Conservation (phyloP, 805 yeast species). For the Ogataea dorogensis region DNA sequence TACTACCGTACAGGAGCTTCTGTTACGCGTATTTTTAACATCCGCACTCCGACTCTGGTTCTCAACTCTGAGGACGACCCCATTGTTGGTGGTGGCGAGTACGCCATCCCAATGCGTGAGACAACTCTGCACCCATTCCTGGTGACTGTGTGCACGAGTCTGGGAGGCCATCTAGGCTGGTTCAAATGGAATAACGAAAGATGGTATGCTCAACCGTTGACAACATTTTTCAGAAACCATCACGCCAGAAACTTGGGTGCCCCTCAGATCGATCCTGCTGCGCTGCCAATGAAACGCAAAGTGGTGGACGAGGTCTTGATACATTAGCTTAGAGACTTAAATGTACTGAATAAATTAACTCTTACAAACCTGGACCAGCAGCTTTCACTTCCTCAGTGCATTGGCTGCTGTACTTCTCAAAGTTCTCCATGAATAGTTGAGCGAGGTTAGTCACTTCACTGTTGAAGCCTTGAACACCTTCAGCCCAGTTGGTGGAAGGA, state of each 20-base stretch:
- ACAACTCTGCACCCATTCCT: slow-evolving; percentile 57
- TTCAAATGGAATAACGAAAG: slow-evolving; percentile 57
- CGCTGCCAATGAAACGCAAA: slow-evolving; percentile 16
- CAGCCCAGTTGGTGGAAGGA: slow-evolving; percentile 81
- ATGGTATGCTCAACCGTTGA: slow-evolving; percentile 61
- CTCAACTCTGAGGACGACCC: slow-evolving; percentile 77
- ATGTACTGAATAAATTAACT: slow-evolving; percentile 4
- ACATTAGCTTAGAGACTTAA: slow-evolving; percentile 16
- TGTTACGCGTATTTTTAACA: slow-evolving; percentile 44
- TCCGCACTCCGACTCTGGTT: slow-evolving; percentile 62
- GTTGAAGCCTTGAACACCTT: slow-evolving; percentile 50
- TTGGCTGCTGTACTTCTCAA: slow-evolving; percentile 75
- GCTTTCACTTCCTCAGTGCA: slow-evolving; percentile 85
- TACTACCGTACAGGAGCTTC: slow-evolving; percentile 69
- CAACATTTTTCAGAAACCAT: slow-evolving; percentile 35
- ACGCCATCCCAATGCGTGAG: slow-evolving; percentile 50
- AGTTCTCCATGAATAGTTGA: slow-evolving; percentile 77
- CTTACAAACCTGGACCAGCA: slow-evolving; percentile 77
- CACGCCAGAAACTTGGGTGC: slow-evolving; percentile 15
- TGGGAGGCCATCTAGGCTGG: slow-evolving; percentile 88
- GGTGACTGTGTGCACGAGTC: slow-evolving; percentile 53
- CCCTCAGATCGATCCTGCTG: slow-evolving; percentile 6
- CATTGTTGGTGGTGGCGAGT: slow-evolving; percentile 47
- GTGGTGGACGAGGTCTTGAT: slow-evolving; percentile 14
- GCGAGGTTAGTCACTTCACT: slow-evolving; percentile 67